These are phyloP conservation scores for Globisporangium echinulatum DNA, from an alignment of 352 stramenopile species.

Conservation along the genomic window DNA sequence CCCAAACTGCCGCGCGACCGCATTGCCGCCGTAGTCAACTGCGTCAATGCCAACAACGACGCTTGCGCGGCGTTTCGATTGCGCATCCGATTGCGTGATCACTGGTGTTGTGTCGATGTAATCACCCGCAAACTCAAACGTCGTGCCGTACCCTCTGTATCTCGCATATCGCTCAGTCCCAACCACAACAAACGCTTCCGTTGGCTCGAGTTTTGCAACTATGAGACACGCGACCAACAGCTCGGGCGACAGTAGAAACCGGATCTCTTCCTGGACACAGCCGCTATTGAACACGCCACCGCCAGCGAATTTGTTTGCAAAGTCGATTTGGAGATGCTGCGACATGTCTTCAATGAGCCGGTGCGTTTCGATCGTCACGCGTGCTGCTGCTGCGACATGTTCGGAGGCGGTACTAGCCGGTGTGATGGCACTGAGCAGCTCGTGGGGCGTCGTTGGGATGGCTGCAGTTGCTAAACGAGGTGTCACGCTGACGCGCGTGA, in stretches of 20 bases:
- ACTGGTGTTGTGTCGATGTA: conserved; percentile 29
- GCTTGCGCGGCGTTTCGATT: background rate
- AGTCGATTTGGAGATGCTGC: conserved; percentile 69
- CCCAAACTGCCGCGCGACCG: conserved; percentile 39
- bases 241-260: conserved; percentile 69
- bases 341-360: conserved; percentile 60
- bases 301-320: conserved; percentile 76
- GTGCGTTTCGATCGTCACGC: conserved; percentile 17
- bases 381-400: background rate
- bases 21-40: conserved; percentile 40
- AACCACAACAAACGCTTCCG: conserved; percentile 70
- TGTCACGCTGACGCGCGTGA: conserved; percentile 36
- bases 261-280: conserved; percentile 82
- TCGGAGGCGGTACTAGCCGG: no score
- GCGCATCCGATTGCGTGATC: no score
- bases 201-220: conserved; percentile 47
- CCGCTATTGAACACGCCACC: conserved; percentile 66
- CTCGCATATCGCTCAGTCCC: conserved; percentile 51
- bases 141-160: conserved; percentile 56
- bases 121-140: conserved; percentile 40
- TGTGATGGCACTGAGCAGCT: no score
- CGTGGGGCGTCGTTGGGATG: no score
- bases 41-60: conserved; percentile 70
- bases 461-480: conserved; percentile 6
- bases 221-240: conserved; percentile 60